Conservation (phyloP, 2,329 filamentous ascomycete genomes). For the Aaosphaeria arxii region DNA sequence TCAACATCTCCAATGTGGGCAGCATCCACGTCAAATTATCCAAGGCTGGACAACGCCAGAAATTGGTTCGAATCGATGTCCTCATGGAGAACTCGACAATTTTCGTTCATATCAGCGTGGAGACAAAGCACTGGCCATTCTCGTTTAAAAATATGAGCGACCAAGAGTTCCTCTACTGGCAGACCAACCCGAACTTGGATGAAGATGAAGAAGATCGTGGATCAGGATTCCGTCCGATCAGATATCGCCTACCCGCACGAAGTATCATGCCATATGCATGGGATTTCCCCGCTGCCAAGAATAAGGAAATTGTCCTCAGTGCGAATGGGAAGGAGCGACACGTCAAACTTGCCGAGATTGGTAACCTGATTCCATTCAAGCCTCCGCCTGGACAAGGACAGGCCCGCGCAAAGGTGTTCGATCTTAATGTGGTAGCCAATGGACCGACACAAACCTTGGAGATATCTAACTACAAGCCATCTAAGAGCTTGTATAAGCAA, state of each 20-base stretch:
- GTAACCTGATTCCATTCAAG: constrained; percentile 93
- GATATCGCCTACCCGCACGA: constrained; percentile 85
- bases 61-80: constrained; percentile 81
- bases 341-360: constrained; percentile 93
- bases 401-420: constrained; percentile 77
- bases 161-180: constrained; percentile 93
- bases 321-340: constrained; percentile 80
- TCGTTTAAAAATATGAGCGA: constrained; percentile 99
- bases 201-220: constrained; percentile 81
- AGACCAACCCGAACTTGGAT: constrained; percentile 87
- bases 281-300: constrained; percentile 98
- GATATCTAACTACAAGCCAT: constrained; percentile 87
- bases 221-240: constrained; percentile 86
- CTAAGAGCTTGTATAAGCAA: constrained; percentile 85
- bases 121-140: constrained; percentile 96
- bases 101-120: constrained; percentile 85
- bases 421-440: constrained; percentile 93
- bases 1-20: constrained; percentile 94
- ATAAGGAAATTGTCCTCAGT: constrained; percentile 84
- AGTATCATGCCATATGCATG: constrained; percentile 99
- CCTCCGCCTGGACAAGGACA: constrained; percentile 64
- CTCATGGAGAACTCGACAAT: constrained; percentile 91
- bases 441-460: constrained; percentile 94
- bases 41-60: constrained; percentile 84
- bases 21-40: constrained; percentile 92